Conservation (phyloP, 1,284 basidiomycete genomes). For the Coniferiporia sulphurascens region DNA sequence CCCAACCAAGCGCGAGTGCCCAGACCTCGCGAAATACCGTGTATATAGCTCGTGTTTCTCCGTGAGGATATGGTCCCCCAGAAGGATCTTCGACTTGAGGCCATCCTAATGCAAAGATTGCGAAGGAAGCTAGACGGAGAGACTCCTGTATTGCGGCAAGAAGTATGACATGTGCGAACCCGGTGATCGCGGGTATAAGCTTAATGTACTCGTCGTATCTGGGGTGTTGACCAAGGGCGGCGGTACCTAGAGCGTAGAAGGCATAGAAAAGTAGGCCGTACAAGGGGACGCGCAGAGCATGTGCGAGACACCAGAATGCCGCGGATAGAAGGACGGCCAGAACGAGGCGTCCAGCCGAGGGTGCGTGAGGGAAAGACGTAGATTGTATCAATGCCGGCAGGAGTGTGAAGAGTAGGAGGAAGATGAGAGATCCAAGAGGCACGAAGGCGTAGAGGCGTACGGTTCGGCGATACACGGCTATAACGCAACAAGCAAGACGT, state of each 20-base stretch:
- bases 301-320: slow-evolving; percentile 55
- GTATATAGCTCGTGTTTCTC: slow-evolving; percentile 49
- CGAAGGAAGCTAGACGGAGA: slow-evolving; percentile 51
- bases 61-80: slow-evolving; percentile 41
- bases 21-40: slow-evolving; percentile 59
- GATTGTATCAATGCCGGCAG: slow-evolving; percentile 15
- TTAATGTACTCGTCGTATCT: slow-evolving; percentile 17
- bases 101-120: slow-evolving; percentile 34
- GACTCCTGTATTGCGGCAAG: slow-evolving; percentile 47
- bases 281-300: slow-evolving; percentile 50
- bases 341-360: slow-evolving; percentile 55
- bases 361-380: slow-evolving; percentile 27
- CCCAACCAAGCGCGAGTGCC: slow-evolving; percentile 72
- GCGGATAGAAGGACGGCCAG: slow-evolving; percentile 46
- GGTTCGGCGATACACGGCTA: slow-evolving; percentile 12
- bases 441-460: slow-evolving; percentile 17
- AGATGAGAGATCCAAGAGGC: slow-evolving; percentile 14
- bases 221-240: slow-evolving; percentile 7
- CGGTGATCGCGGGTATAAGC: slow-evolving; percentile 30
- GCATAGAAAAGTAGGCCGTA: slow-evolving; percentile 31
- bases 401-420: slow-evolving; percentile 11
- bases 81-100: slow-evolving; percentile 17
- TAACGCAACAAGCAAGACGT: not conserved
- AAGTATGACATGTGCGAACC: slow-evolving; percentile 43
- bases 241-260: slow-evolving; percentile 12